Evolutionary conservation across 495 filamentous ascomycete species (phyloP), one percentile per base, ranked within the genome.

Genomic region (Glarea lozoyensis): DNA sequence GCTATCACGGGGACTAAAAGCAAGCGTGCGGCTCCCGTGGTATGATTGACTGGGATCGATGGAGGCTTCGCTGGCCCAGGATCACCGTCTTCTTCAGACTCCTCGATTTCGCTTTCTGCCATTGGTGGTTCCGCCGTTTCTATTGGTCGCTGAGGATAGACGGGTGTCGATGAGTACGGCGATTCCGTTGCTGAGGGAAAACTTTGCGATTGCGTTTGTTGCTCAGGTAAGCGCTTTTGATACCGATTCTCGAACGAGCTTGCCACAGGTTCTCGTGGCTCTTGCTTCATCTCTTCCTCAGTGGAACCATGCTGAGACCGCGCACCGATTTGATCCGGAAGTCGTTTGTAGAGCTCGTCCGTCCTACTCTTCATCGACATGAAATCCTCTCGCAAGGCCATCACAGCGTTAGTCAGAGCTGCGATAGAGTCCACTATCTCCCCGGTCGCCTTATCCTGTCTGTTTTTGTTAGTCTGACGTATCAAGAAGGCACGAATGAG

Each of bases 1-100:
- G 71, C 61, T 27, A 88, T 86, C 0, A 77, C 73, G 0, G 68
- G 70, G 79, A 81, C 87, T 38, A 76, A 70, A n/a, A 88, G 66
- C 11, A 93, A 62, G 40, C 84, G 75, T 29, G 88, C 83, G 1
- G 88, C 86, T 19, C 84, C 76, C 0, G 86, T 93, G 2, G 83
- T 86, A 54, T 94, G 88, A 27, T 87, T 82, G 4, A 75, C 67
- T 0, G 82, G 82, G 36, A 93, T 83, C 2, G 76, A 75, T n/a
- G 79, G 68, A 20, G 73, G 69, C 34, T 72, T 75, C 0, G 70
- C 65, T 9, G 49, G 58, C 13, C 70, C 63, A n/a, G 58, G 45
- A 9, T 66, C 66, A 3, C 68, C 70, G 0, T 66, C 52, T n/a
- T 53, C 52, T 17, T 45, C 47, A 10, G 48, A 40, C 13, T 54